Evolutionary conservation across 768 basidiomycete genomes (phyloP).

Genomic region (Xerocomellus amylosporus): DNA sequence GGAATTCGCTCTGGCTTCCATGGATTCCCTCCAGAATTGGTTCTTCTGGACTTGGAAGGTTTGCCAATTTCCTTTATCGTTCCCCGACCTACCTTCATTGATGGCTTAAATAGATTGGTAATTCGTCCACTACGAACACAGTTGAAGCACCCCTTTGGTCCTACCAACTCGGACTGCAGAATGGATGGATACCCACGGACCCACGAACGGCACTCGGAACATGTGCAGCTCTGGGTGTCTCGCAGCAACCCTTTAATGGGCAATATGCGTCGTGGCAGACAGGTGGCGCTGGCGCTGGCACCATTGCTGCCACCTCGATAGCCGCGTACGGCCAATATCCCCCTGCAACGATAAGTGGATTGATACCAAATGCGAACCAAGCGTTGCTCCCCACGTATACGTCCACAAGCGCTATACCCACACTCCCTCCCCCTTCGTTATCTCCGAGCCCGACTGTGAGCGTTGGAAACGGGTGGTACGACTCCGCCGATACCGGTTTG

Average conservation of each 20-base stretch:
- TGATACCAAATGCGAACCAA: constrained; percentile 35
- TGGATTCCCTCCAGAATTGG: constrained; percentile 67
- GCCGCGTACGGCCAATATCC: constrained; percentile 51
- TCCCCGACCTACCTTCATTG: background rate
- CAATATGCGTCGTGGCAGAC: constrained; percentile 65
- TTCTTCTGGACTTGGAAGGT: constrained; percentile 85
- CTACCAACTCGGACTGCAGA: constrained; percentile 63
- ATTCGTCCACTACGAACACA: constrained; percentile 47
- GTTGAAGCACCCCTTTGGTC: constrained; percentile 64
- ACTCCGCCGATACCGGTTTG: constrained; percentile 46
- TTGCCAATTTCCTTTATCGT: background rate
- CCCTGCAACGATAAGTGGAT: constrained; percentile 47
- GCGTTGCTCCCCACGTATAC: constrained; percentile 61
- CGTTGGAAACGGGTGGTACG: constrained; percentile 56
- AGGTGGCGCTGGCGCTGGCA: constrained; percentile 55
- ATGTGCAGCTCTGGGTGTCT: constrained; percentile 55
- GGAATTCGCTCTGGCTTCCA: constrained; percentile 51
- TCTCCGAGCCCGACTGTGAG: constrained; percentile 42
- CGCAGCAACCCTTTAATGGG: constrained; percentile 46
- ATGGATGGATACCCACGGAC: constrained; percentile 79
- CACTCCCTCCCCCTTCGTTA: constrained; percentile 55
- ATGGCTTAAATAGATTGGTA: constrained; percentile 46
- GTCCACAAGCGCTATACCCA: constrained; percentile 53
- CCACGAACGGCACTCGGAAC: constrained; percentile 63
- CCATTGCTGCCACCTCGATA: constrained; percentile 41